Evolutionary conservation across 2,329 filamentous ascomycete species (phyloP).

Genomic region (Arthrinium phaeospermum): DNA sequence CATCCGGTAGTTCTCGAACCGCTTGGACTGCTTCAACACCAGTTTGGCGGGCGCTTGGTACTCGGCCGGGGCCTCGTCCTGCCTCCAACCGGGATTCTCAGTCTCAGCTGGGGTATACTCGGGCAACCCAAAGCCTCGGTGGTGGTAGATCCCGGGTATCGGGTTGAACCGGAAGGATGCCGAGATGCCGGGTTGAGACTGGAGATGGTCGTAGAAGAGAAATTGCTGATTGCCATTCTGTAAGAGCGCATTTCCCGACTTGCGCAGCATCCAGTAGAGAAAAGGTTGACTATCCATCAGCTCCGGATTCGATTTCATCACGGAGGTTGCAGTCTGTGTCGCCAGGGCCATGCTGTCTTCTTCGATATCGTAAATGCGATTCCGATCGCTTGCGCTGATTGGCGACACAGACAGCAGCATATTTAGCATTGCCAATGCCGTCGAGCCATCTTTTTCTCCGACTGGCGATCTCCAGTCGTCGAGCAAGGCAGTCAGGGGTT

Average conservation of each 20-base stretch:
- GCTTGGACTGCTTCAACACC: conserved; percentile 24
- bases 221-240: conserved; percentile 17
- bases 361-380: too few species aligned
- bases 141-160: conserved; percentile 22
- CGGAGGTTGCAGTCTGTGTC: conserved; percentile 26
- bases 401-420: too few species aligned
- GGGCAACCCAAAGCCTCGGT: conserved; percentile 26
- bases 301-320: conserved; percentile 28
- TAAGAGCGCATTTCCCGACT: background rate
- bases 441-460: conserved; percentile 28
- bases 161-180: too few species aligned
- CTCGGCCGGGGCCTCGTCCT: conserved; percentile 22
- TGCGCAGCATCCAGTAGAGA: conserved; percentile 29
- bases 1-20: conserved; percentile 28
- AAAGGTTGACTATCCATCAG: conserved; percentile 30
- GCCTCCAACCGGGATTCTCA: conserved; percentile 30
- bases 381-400: too few species aligned
- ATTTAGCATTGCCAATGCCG: conserved; percentile 29
- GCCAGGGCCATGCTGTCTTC: conserved; percentile 20
- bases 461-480: conserved; percentile 29
- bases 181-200: too few species aligned
- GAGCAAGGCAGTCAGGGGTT: conserved; percentile 23
- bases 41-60: conserved; percentile 24
- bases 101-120: conserved; percentile 26
- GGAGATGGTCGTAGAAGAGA: too few species aligned